Percentiles rank a stretch among this genome's conserved stretches.
Evolutionary conservation across 768 basidiomycete species (phyloP).

Genomic region (Hirschioporus abietinus): DNA sequence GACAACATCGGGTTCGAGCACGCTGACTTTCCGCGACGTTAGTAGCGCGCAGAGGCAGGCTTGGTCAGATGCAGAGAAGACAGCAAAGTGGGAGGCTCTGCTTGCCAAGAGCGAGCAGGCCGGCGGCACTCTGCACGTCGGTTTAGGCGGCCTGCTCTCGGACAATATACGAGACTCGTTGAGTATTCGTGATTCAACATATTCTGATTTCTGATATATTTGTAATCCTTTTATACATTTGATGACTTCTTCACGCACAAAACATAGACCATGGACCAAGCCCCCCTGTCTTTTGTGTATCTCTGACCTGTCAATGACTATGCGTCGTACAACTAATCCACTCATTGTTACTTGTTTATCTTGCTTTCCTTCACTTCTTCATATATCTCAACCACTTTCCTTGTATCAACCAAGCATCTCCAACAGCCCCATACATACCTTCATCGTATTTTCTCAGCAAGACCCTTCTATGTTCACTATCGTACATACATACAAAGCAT

Average conservation of each 20-base stretch:
- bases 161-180: conserved; percentile 36
- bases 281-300: conserved; percentile 1
- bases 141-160: conserved; percentile 34
- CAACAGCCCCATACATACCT: not conserved
- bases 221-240: not conserved
- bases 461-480: not conserved
- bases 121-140: conserved; percentile 68
- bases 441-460: not conserved
- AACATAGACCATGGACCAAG: not conserved
- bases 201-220: conserved; percentile 13
- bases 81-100: conserved; percentile 64
- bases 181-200: conserved; percentile 6
- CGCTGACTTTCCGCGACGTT: conserved; percentile 42
- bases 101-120: conserved; percentile 61
- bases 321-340: not conserved
- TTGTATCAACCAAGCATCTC: not conserved
- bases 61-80: conserved; percentile 66
- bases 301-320: not conserved
- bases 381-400: not conserved
- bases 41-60: conserved; percentile 29
- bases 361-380: not conserved
- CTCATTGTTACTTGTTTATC: not conserved
- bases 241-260: not conserved
- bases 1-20: conserved; percentile 16
- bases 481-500: conserved; percentile 1